phyloP scores from a whole-genome alignment of 2,329 filamentous ascomycete genomes.

The Camillea tinctor region DNA sequence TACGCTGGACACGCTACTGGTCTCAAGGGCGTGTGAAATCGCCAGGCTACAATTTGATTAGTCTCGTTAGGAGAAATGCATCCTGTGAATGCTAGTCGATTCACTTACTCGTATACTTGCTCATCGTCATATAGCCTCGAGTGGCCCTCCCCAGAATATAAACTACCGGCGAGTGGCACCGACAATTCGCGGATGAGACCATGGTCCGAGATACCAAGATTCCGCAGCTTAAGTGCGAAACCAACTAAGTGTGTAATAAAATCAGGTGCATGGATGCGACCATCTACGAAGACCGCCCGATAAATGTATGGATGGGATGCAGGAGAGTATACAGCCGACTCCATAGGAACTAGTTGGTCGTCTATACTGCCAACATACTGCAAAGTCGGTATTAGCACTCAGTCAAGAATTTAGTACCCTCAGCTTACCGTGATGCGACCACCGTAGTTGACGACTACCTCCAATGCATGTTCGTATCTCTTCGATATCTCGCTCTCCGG shows the following conservation, averaged over 20 bases:
- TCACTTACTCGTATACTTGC: constrained; percentile 72
- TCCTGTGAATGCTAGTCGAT: neutral
- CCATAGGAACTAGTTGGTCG: constrained; percentile 91
- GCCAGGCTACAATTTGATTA: constrained; percentile 50
- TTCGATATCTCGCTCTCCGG: constrained; percentile 78
- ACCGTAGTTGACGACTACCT: constrained; percentile 72
- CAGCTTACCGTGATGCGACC: constrained; percentile 64
- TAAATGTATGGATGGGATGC: constrained; percentile 91
- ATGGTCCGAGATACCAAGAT: constrained; percentile 89
- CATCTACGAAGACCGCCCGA: constrained; percentile 93
- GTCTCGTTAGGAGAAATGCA: constrained; percentile 3
- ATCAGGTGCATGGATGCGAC: constrained; percentile 85
- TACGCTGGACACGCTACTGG: constrained; percentile 52
- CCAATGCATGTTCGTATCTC: constrained; percentile 74
- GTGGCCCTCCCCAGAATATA: constrained; percentile 92
- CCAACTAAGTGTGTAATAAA: constrained; percentile 92
- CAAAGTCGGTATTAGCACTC: constrained; percentile 4
- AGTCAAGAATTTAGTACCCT: neutral
- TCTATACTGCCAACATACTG: constrained; percentile 88
- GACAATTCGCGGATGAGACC: constrained; percentile 90
- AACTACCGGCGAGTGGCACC: constrained; percentile 80
- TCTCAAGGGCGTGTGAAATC: constrained; percentile 72
- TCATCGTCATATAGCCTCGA: constrained; percentile 89
- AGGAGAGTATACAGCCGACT: constrained; percentile 87
- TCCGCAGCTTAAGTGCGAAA: constrained; percentile 90